phyloP scores from a whole-genome alignment of 1,284 basidiomycete species.

The Cutaneotrichosporon cavernicola region DNA sequence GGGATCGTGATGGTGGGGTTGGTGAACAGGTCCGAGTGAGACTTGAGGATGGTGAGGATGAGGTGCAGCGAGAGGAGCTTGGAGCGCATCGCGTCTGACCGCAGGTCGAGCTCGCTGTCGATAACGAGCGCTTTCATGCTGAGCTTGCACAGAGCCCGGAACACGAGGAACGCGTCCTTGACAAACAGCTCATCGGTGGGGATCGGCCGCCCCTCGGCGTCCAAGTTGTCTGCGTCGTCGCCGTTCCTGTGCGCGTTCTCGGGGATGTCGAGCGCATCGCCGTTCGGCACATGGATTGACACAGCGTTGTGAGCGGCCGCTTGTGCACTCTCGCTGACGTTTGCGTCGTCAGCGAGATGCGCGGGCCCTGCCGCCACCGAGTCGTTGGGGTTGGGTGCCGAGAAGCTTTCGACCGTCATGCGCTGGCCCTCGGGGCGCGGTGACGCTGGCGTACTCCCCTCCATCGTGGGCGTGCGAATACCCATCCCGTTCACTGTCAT shows the following conservation, averaged over 20 bases:
- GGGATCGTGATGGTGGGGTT: constrained; percentile 82
- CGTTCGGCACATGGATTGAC: constrained; percentile 44
- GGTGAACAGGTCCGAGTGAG: constrained; percentile 83
- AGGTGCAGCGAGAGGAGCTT: constrained; percentile 90
- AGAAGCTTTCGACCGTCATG: constrained; percentile 36
- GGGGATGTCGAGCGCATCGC: constrained; percentile 42
- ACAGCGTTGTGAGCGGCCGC: constrained; percentile 34
- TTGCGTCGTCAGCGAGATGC: constrained; percentile 23
- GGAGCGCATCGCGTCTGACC: constrained; percentile 92
- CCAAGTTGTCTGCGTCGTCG: constrained; percentile 34
- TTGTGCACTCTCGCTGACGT: constrained; percentile 6
- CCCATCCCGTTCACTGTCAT: constrained; percentile 8
- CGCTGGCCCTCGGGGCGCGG: constrained; percentile 10
- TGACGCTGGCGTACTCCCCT: neutral
- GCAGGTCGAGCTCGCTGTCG: constrained; percentile 89
- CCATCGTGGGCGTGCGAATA: neutral
- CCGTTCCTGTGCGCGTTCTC: constrained; percentile 18
- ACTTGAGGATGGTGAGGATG: constrained; percentile 85
- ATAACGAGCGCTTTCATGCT: constrained; percentile 95
- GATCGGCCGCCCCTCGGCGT: constrained; percentile 44
- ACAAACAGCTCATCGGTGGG: constrained; percentile 72
- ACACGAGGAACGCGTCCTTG: constrained; percentile 95
- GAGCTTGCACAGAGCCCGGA: constrained; percentile 90
- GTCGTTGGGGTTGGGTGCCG: constrained; percentile 53
- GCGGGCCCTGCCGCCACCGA: constrained; percentile 43